These are phyloP conservation scores for Ogataea glucozyma DNA, from an alignment of 805 yeast genomes.

Conservation along the genomic window DNA sequence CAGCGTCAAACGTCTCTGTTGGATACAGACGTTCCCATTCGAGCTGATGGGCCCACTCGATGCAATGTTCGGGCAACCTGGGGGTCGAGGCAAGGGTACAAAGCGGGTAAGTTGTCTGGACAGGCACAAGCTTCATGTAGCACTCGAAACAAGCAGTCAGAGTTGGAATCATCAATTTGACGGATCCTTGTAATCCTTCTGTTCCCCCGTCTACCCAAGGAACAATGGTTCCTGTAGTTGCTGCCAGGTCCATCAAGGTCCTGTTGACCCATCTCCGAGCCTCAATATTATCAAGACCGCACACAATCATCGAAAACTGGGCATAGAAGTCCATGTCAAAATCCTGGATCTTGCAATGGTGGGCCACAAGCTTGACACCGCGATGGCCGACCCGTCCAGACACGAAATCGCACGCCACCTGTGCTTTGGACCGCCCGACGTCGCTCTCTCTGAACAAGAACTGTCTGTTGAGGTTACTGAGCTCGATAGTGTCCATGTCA, in stretches of 20 bases:
- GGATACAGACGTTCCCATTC: constrained; percentile 65
- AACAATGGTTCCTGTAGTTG: constrained; percentile 46
- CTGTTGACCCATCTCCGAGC: constrained; percentile 90
- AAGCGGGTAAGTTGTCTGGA: constrained; percentile 72
- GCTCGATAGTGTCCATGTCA: constrained; percentile 82
- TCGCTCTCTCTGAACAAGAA: constrained; percentile 63
- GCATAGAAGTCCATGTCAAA: constrained; percentile 61
- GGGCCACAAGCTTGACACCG: constrained; percentile 45
- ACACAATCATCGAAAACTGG: constrained; percentile 70
- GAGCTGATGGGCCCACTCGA: constrained; percentile 82
- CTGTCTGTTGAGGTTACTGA: constrained; percentile 76
- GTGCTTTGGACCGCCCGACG: constrained; percentile 67
- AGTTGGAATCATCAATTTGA: constrained; percentile 83
- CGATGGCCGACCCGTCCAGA: constrained; percentile 38
- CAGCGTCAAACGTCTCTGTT: constrained; percentile 60
- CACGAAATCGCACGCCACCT: constrained; percentile 62
- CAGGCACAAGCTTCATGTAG: constrained; percentile 71
- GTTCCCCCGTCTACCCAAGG: constrained; percentile 94
- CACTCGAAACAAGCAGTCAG: constrained; percentile 92
- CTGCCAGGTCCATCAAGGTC: constrained; percentile 63
- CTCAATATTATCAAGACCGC: constrained; percentile 87
- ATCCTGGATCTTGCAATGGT: constrained; percentile 65
- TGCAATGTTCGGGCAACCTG: constrained; percentile 90
- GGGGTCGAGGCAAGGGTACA: constrained; percentile 96
- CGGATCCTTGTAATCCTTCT: constrained; percentile 91